Base-by-base conservation (phyloP, 768 basidiomycete genomes). In the Trametes sanguinea region DNA sequence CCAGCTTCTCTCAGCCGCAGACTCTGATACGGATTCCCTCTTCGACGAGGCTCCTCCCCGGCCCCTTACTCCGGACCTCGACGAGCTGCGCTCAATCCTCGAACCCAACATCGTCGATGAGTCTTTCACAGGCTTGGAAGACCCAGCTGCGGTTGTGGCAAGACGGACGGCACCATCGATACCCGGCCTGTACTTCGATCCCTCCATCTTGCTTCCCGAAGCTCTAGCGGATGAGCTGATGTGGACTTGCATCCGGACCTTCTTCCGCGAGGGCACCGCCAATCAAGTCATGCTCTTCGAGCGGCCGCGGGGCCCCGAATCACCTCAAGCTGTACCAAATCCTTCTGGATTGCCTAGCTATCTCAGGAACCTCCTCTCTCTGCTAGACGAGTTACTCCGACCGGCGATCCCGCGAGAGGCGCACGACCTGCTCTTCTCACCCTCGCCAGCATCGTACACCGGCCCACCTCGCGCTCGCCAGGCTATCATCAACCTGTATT, bases 231-330 rank as follows among this genome's bases (percentile, higher is more conserved):
- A 83, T 22, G 70, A 76, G 0, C 75, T 86, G 35, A 69, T 78
- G 52, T 69, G 72, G 10, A 82, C 82, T 54, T 89, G 88, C 72
- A 78, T 84, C 72, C 68, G 74, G 2, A 79, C 78, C 8, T 90
- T 88, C 71, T 90, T 89, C 68, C 69, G 67, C 9, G 71, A 71
- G 10, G 75, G 74, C 29, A 65, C 75, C 45, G 77, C 84, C 50
- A 92, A 96, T 69, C 94, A 95, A 73, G 83, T 89, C 54, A 95
- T 95, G 94, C 81, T 96, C 16, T 96, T 96, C 69, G 86, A 86
- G 46, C 82, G 87, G 42, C 70, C 74, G 2, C 14, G 40, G 11
- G 35, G 29, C 5, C 57, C 71, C 17, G 51, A 46, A 22, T 47
- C 22, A 7, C 17, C 57, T 5, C 65, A 58, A 22, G 48, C 32